Evolutionary conservation across 2,329 filamentous ascomycete genomes (phyloP), one percentile per base, ranked within the genome.

Genomic region (Aspergillus candidus): DNA sequence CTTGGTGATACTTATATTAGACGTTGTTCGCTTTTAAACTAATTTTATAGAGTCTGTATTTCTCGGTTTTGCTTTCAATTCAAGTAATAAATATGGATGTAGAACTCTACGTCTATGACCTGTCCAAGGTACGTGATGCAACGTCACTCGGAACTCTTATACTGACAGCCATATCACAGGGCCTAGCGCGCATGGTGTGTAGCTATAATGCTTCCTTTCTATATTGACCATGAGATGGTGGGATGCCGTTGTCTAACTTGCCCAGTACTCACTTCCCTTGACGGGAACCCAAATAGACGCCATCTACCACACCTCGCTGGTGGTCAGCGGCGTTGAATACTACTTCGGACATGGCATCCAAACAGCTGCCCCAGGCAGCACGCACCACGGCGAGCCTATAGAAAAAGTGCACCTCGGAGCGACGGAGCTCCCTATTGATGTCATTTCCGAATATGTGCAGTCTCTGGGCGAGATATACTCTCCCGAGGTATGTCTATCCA

Each of bases 251-350:
- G 32, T 47, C 53, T 61, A 46, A 58, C 44, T 12, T 22, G 11
- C 32, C 14, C 53, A 78, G 69, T 77, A 81, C 62, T 82, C 77
- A 11, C 63, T 62, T 39, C 69, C 76, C 38, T 71, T 86, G 36
- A 76, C 84, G 4, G 83, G 83, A 2, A 78, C 75, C 1, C 80
- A 84, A 41, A 87, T 96, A 39, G 91, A 97, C 65, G 93, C 93
- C 42, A 81, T 98, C 41, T 97, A 97, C 56, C 93, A 98, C 65
- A 97, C 93, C 0, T 88, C 90, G 0, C 82, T 98, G 42, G 84
- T 95, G 34, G 74, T 97, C 32, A 79, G 82, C 41, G 83, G 83
- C n/a, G 77, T 84, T 40, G 93, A 98, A 68, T 96, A 94, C 65
- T 82, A 91, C 57, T 97, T 90, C 55, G 91, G 94, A 48, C 83